Evolutionary conservation across 768 basidiomycete species (phyloP).

Genomic region (Chalciporus pseudorubinellus): DNA sequence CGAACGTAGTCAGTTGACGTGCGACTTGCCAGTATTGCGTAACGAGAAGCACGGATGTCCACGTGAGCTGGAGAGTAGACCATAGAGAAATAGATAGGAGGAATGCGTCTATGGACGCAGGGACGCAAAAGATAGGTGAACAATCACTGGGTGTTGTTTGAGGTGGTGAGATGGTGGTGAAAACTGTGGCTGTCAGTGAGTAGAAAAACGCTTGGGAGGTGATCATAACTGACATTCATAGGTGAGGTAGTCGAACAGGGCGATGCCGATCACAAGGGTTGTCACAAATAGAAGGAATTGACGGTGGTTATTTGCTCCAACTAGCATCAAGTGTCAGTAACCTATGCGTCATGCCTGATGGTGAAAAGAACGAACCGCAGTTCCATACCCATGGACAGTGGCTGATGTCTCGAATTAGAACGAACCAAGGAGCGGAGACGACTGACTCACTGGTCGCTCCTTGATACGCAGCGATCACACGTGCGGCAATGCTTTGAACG

Average conservation of each 20-base stretch:
- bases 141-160: slow-evolving; percentile 17
- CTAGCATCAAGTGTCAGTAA: slow-evolving; percentile 37
- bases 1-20: slow-evolving; percentile 93
- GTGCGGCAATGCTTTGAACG: slow-evolving; percentile 94
- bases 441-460: slow-evolving; percentile 84
- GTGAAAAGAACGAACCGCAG: slow-evolving; percentile 59
- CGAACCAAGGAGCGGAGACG: neutral
- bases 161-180: slow-evolving; percentile 39
- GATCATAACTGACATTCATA: slow-evolving; percentile 63
- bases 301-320: slow-evolving; percentile 91
- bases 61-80: slow-evolving; percentile 91
- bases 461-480: slow-evolving; percentile 85
- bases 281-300: slow-evolving; percentile 94
- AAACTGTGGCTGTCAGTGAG: slow-evolving; percentile 42
- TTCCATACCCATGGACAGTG: slow-evolving; percentile 99
- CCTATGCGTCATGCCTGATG: neutral
- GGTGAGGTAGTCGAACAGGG: slow-evolving; percentile 79
- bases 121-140: slow-evolving; percentile 53
- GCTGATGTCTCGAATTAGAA: slow-evolving; percentile 39
- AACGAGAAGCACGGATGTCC: slow-evolving; percentile 85
- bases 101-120: slow-evolving; percentile 76
- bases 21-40: slow-evolving; percentile 91
- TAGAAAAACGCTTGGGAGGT: neutral
- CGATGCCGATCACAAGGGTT: slow-evolving; percentile 78
- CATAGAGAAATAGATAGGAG: slow-evolving; percentile 78